Conservation (phyloP, 2,329 filamentous ascomycete genomes). For the Fusarium napiforme region DNA sequence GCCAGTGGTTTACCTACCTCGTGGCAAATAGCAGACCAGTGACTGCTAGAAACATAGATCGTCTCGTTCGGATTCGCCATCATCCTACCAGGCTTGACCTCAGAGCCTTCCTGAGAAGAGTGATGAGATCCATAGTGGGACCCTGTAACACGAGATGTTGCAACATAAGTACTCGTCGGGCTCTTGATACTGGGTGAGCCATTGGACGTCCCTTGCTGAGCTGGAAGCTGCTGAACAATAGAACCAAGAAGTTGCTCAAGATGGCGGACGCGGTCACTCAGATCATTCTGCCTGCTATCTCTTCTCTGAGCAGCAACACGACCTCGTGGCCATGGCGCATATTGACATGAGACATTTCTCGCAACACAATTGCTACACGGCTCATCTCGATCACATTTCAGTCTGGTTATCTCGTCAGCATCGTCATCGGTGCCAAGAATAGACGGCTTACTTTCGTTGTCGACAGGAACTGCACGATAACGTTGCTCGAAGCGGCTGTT, state of each 20-base stretch:
- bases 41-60: constrained; percentile 36
- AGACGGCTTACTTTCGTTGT: constrained; percentile 9
- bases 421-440: neutral
- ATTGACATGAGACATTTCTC: constrained; percentile 28
- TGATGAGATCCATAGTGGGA: neutral
- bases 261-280: constrained; percentile 28
- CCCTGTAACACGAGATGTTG: neutral
- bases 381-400: constrained; percentile 38
- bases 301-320: constrained; percentile 11
- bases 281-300: constrained; percentile 4
- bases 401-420: neutral
- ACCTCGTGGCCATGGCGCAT: constrained; percentile 19
- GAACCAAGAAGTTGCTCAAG: constrained; percentile 32
- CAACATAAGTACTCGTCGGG: neutral
- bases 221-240: constrained; percentile 28
- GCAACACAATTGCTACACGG: constrained; percentile 35
- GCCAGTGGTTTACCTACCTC: neutral
- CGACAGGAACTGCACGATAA: constrained; percentile 27
- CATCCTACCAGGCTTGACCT: constrained; percentile 26
- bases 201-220: neutral
- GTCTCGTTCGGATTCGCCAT: constrained; percentile 30
- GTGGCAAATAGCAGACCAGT: constrained; percentile 33
- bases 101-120: neutral
- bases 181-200: constrained; percentile 5
- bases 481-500: constrained; percentile 8